Percentiles rank a stretch among this genome's conserved stretches.
These are phyloP conservation scores for Russula olivacea DNA, from an alignment of 768 basidiomycete genomes.

Conservation along the genomic window DNA sequence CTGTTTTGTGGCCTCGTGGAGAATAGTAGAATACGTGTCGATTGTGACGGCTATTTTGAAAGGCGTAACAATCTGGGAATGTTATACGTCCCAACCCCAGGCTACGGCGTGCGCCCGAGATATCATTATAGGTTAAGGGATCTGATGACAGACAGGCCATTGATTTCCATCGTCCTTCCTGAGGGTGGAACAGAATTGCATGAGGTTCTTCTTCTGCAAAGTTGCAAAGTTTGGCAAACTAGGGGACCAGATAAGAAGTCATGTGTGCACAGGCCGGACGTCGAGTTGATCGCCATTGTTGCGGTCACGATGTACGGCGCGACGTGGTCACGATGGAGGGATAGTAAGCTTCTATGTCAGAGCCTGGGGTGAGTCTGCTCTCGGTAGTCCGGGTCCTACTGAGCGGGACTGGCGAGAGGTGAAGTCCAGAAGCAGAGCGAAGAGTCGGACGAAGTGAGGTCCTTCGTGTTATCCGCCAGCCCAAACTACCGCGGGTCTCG, in stretches of 20 bases:
- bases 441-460: background rate
- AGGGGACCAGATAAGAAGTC: background rate
- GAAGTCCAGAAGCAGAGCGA: background rate
- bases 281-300: constrained; percentile 60
- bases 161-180: constrained; percentile 54
- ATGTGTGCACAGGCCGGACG: constrained; percentile 42
- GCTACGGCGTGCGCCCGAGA: constrained; percentile 32
- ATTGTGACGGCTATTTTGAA: constrained; percentile 47
- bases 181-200: constrained; percentile 60
- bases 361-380: background rate
- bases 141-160: constrained; percentile 76
- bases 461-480: background rate
- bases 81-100: constrained; percentile 68
- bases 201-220: constrained; percentile 72
- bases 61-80: constrained; percentile 54
- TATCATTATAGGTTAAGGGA: constrained; percentile 23
- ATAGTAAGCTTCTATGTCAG: background rate
- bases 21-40: too few species aligned
- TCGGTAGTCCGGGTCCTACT: background rate
- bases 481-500: background rate
- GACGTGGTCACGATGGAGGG: background rate
- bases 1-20: too few species aligned
- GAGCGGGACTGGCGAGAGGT: background rate
- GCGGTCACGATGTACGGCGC: too few species aligned
- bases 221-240: constrained; percentile 27